phyloP scores from a whole-genome alignment of 225 moss, liverwort and hornwort genomes.

The Antitrichia curtipendula region DNA sequence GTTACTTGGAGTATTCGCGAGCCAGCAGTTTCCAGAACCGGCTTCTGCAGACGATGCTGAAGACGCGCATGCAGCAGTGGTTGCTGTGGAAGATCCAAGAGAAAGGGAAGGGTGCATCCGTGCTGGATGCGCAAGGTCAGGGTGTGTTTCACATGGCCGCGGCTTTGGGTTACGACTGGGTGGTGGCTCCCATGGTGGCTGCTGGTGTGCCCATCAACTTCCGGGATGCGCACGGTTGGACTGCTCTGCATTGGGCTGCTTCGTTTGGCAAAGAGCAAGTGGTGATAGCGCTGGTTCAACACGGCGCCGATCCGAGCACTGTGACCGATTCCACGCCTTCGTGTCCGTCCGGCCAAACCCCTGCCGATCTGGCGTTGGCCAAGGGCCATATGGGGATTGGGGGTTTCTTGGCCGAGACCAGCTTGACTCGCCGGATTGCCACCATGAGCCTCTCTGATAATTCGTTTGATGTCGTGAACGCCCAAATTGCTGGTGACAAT shows the following conservation, averaged over 20 bases:
- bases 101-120: conserved; percentile 60
- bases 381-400: conserved; percentile 73
- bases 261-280: conserved; percentile 69
- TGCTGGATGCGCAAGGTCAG: conserved; percentile 69
- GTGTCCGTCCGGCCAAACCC: conserved; percentile 58
- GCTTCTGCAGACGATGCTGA: conserved; percentile 53
- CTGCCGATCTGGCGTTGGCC: conserved; percentile 60
- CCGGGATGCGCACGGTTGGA: conserved; percentile 71
- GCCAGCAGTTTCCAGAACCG: conserved; percentile 46
- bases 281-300: conserved; percentile 54
- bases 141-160: conserved; percentile 80
- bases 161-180: conserved; percentile 93
- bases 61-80: conserved; percentile 62
- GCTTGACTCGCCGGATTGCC: conserved; percentile 49
- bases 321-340: conserved; percentile 64
- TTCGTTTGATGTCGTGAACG: conserved; percentile 13
- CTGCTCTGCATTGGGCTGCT: conserved; percentile 94
- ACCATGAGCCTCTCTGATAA: conserved; percentile 36
- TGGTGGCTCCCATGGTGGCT: conserved; percentile 41
- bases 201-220: conserved; percentile 74
- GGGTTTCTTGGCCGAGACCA: conserved; percentile 71
- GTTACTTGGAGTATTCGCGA: not conserved
- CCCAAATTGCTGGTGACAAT: conserved; percentile 27
- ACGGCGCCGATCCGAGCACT: conserved; percentile 55
- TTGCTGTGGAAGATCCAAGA: conserved; percentile 36